Evolutionary conservation across 2,329 filamentous ascomycete species (phyloP).

Genomic region (Fusarium heterosporum): DNA sequence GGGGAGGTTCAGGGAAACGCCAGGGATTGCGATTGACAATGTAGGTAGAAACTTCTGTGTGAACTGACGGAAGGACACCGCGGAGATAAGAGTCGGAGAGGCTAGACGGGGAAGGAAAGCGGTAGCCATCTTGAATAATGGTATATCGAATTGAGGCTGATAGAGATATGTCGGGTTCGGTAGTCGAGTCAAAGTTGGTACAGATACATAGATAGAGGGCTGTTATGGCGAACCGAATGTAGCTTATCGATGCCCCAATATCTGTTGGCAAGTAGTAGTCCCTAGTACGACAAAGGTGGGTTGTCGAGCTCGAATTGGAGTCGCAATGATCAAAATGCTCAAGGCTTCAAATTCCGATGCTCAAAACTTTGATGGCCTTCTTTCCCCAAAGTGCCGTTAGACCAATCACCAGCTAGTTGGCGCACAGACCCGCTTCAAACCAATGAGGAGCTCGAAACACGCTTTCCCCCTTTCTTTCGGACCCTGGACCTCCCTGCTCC

Average conservation of each 20-base stretch:
- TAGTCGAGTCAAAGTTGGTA: constrained; percentile 15
- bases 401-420: constrained; percentile 50
- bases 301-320: constrained; percentile 30
- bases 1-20: constrained; percentile 66
- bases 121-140: constrained; percentile 59
- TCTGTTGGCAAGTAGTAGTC: constrained; percentile 17
- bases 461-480: constrained; percentile 58
- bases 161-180: constrained; percentile 18
- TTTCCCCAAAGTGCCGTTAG: constrained; percentile 43
- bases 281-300: constrained; percentile 17
- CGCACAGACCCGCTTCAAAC: constrained; percentile 46
- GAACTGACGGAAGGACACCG: constrained; percentile 60
- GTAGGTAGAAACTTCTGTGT: constrained; percentile 63
- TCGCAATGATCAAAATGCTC: constrained; percentile 41
- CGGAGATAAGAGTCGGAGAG: constrained; percentile 54
- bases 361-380: constrained; percentile 50
- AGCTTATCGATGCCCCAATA: not conserved
- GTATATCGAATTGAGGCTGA: constrained; percentile 16
- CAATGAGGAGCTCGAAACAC: constrained; percentile 50
- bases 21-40: constrained; percentile 69
- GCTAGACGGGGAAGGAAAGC: constrained; percentile 68
- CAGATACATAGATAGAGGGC: not conserved
- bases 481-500: constrained; percentile 51
- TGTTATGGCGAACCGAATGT: not conserved
- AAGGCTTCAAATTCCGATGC: constrained; percentile 41